A percentile compares a stretch with the other conserved stretches of the same genome.
Conservation (phyloP, 805 yeast genomes). For the Kuraishia ogatae region DNA sequence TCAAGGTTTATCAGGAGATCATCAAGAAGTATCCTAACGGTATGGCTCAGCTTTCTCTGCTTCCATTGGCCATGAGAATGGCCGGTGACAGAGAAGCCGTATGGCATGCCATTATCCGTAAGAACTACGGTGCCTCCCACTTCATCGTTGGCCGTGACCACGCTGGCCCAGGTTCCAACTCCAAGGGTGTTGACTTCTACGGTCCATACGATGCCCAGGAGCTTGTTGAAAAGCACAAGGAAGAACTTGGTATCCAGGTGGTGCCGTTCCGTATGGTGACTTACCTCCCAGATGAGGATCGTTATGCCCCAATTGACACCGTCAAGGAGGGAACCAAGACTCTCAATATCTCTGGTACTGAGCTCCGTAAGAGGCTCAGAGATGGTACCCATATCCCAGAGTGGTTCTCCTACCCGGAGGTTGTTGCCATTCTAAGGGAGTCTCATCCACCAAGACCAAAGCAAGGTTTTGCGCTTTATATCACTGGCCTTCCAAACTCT, state of each 20-base stretch:
- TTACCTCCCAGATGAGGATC: slow-evolving; percentile 88
- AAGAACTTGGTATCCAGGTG: slow-evolving; percentile 79
- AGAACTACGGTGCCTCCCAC: slow-evolving; percentile 94
- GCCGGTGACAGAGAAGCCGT: slow-evolving; percentile 98
- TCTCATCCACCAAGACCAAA: slow-evolving; percentile 84
- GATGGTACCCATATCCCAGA: slow-evolving; percentile 86
- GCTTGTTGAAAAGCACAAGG: slow-evolving; percentile 64
- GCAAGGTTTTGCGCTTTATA: slow-evolving; percentile 80
- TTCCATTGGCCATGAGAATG: slow-evolving; percentile 98
- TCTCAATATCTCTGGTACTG: slow-evolving; percentile 90
- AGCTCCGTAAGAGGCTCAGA: slow-evolving; percentile 78
- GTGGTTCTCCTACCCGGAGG: slow-evolving; percentile 97
- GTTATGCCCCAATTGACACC: slow-evolving; percentile 92
- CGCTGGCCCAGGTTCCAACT: slow-evolving; percentile 90
- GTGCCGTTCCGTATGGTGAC: slow-evolving; percentile 98
- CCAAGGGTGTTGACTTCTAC: slow-evolving; percentile 87
- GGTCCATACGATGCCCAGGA: slow-evolving; percentile 97
- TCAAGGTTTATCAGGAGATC: slow-evolving; percentile 87
- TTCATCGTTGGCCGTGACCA: slow-evolving; percentile 98
- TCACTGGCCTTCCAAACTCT: slow-evolving; percentile 51
- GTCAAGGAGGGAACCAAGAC: slow-evolving; percentile 75
- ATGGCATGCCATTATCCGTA: slow-evolving; percentile 96
- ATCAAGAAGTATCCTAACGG: slow-evolving; percentile 91
- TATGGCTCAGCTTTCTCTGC: slow-evolving; percentile 78
- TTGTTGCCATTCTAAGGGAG: slow-evolving; percentile 82